These are phyloP conservation scores for Dichomitus squalens DNA, from an alignment of 1,284 basidiomycete species.

Conservation along the genomic window DNA sequence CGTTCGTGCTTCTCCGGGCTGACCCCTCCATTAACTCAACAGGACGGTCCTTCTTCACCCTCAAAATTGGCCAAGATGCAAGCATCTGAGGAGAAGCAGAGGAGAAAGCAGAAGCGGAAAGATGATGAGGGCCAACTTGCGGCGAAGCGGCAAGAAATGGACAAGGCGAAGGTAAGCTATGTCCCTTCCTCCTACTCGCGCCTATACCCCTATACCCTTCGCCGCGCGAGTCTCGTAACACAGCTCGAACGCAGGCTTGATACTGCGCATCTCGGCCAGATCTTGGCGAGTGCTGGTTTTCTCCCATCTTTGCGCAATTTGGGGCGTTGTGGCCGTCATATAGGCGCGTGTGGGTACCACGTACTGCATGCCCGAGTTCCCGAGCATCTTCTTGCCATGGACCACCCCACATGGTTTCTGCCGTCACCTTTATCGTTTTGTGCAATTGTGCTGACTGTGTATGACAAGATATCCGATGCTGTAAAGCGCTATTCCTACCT, in stretches of 20 bases:
- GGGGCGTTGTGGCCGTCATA: neutral
- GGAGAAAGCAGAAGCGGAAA: conserved; percentile 67
- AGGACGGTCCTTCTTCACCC: conserved; percentile 39
- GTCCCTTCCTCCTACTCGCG: too few relatives aligned
- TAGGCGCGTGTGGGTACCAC: conserved; percentile 1
- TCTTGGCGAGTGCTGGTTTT: neutral
- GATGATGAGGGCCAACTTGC: conserved; percentile 70
- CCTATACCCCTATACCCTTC: neutral
- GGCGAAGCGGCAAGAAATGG: conserved; percentile 74
- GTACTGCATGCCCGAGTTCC: too few relatives aligned
- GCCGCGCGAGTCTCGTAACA: neutral
- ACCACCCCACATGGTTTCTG: neutral
- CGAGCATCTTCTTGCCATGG: neutral
- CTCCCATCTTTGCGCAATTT: neutral
- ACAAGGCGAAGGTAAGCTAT: conserved; percentile 72
- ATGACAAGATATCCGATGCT: conserved; percentile 83
- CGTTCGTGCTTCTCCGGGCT: conserved; percentile 10
- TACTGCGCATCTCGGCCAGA: neutral
- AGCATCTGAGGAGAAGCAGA: conserved; percentile 42
- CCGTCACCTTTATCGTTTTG: neutral
- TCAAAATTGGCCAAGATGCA: conserved; percentile 42
- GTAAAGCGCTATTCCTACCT: conserved; percentile 96
- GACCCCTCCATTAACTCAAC: neutral
- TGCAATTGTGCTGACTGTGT: neutral
- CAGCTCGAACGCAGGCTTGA: neutral